Percentiles rank a stretch among this genome's conserved stretches.
Conservation (phyloP, 2,329 filamentous ascomycete genomes). For the Mariannaea sp. region DNA sequence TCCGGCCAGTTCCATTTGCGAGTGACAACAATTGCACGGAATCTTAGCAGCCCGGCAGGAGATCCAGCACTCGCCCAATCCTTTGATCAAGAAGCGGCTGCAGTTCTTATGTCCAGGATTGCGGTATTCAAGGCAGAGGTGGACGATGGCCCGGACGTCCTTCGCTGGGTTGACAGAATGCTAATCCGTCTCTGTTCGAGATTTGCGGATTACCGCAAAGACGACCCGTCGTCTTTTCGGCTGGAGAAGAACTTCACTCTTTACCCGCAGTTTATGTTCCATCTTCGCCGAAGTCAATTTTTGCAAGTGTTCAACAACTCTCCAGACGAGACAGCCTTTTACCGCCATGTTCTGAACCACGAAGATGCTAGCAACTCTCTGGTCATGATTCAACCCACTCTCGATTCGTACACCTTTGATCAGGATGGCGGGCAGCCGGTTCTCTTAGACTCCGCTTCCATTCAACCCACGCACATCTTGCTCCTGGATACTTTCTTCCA, state of each 20-base stretch:
- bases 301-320: slow-evolving; percentile 99
- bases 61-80: slow-evolving; percentile 95
- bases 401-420: slow-evolving; percentile 97
- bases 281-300: slow-evolving; percentile 95
- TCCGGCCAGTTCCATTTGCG: slow-evolving; percentile 95
- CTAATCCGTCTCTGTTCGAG: slow-evolving; percentile 93
- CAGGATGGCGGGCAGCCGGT: slow-evolving; percentile 92
- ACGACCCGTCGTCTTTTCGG: slow-evolving; percentile 95
- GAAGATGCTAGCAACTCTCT: slow-evolving; percentile 96
- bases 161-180: slow-evolving; percentile 98
- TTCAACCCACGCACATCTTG: slow-evolving; percentile 90
- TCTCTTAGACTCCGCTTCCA: slow-evolving; percentile 93
- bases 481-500: slow-evolving; percentile 99
- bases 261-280: slow-evolving; percentile 99
- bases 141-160: slow-evolving; percentile 96
- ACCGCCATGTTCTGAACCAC: slow-evolving; percentile 94
- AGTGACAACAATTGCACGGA: slow-evolving; percentile 90
- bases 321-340: slow-evolving; percentile 98
- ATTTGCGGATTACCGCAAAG: slow-evolving; percentile 97
- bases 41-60: slow-evolving; percentile 89
- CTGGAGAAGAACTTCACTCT: slow-evolving; percentile 98
- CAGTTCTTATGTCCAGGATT: slow-evolving; percentile 98
- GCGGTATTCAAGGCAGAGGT: slow-evolving; percentile 99
- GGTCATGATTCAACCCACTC: slow-evolving; percentile 97
- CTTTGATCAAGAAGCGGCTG: slow-evolving; percentile 97